Percentiles rank a stretch among this genome's conserved stretches.
These are phyloP conservation scores for Avena eriantha DNA, from an alignment of 176 grass and related monocot genomes.

Conservation along the genomic window DNA sequence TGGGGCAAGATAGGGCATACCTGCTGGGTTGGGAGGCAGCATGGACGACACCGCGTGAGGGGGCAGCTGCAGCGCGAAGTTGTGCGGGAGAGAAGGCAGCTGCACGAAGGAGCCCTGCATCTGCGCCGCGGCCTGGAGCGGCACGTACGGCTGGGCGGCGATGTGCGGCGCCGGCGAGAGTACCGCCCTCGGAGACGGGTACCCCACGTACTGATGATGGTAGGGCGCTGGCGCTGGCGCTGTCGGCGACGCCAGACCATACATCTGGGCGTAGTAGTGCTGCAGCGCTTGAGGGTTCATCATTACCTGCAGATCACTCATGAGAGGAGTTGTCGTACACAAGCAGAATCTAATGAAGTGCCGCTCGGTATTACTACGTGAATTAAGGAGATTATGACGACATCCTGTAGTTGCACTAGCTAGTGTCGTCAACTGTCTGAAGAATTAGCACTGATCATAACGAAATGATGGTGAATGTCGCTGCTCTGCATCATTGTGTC, in stretches of 20 bases:
- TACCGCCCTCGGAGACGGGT: conserved; percentile 38
- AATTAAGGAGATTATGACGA: background rate
- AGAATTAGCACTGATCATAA: background rate
- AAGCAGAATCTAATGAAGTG: background rate
- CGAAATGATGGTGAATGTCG: background rate
- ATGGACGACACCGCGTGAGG: conserved; percentile 36
- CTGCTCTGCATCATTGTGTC: no score
- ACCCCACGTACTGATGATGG: conserved; percentile 58
- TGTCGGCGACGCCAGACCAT: conserved; percentile 54
- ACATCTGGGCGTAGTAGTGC: conserved; percentile 72
- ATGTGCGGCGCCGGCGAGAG: conserved; percentile 46
- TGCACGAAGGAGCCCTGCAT: conserved; percentile 50
- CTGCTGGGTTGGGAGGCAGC: conserved; percentile 40
- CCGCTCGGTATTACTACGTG: background rate
- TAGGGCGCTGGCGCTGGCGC: conserved; percentile 39
- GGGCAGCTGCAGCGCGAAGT: conserved; percentile 67
- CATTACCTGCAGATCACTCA: conserved; percentile 49
- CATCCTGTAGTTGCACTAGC: background rate
- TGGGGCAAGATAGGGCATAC: conserved; percentile 34
- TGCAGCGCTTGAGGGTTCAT: conserved; percentile 58
- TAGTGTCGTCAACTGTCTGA: background rate
- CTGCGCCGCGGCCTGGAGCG: conserved; percentile 49
- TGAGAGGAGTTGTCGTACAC: background rate
- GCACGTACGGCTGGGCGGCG: conserved; percentile 44
- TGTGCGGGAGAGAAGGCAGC: conserved; percentile 42